phyloP scores from a whole-genome alignment of 1,139 yeast genomes.

The Barnettozyma hawaiiensis region DNA sequence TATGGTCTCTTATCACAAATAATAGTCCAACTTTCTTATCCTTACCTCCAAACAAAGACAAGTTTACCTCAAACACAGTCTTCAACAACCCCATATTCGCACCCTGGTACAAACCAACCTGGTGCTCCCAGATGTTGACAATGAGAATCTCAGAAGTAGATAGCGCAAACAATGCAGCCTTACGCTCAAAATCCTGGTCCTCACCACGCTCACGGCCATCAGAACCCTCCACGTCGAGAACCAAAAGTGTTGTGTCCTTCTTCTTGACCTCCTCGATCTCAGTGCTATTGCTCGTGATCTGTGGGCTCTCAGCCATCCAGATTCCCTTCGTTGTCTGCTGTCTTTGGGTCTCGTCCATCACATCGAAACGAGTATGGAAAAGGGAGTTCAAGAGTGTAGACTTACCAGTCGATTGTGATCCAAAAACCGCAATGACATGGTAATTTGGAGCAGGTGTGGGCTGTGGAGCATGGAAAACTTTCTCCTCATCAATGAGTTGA shows the following conservation, averaged over 20 bases:
- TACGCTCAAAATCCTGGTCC: slow-evolving; percentile 95
- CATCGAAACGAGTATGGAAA: slow-evolving; percentile 84
- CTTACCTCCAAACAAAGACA: slow-evolving; percentile 56
- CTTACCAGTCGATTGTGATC: slow-evolving; percentile 95
- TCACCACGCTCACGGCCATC: slow-evolving; percentile 98
- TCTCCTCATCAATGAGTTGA: slow-evolving; percentile 77
- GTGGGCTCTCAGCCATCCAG: slow-evolving; percentile 73
- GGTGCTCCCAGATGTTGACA: slow-evolving; percentile 95
- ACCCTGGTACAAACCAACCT: slow-evolving; percentile 94
- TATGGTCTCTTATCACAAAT: slow-evolving; percentile 88
- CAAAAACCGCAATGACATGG: slow-evolving; percentile 92
- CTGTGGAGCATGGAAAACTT: slow-evolving; percentile 42
- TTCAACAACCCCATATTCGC: slow-evolving; percentile 94
- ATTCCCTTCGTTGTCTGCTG: slow-evolving; percentile 95
- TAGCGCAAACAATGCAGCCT: slow-evolving; percentile 90
- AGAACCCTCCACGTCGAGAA: slow-evolving; percentile 96
- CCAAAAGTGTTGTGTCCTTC: slow-evolving; percentile 48
- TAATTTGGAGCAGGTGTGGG: slow-evolving; percentile 35
- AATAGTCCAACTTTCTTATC: slow-evolving; percentile 66
- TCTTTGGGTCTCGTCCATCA: slow-evolving; percentile 77
- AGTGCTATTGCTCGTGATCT: slow-evolving; percentile 29
- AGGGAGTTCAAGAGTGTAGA: slow-evolving; percentile 81
- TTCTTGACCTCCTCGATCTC: slow-evolving; percentile 8
- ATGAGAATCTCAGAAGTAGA: slow-evolving; percentile 88
- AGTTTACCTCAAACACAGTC: slow-evolving; percentile 93